A percentile compares a stretch with the other conserved stretches of the same genome.
Conservation (phyloP, 2,329 filamentous ascomycete genomes). For the Ceratocystis huliohia region DNA sequence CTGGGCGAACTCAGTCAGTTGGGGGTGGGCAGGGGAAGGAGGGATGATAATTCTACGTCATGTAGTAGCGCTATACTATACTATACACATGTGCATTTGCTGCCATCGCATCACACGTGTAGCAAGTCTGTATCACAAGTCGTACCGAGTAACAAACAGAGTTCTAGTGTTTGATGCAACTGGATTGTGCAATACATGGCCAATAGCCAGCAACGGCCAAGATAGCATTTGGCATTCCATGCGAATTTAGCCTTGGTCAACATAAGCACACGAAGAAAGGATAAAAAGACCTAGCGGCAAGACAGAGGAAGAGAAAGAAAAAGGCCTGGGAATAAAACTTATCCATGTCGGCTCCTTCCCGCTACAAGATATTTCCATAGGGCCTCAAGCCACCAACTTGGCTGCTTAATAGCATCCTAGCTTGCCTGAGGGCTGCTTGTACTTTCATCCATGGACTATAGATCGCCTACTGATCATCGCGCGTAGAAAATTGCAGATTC, state of each 20-base stretch:
- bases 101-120: not conserved
- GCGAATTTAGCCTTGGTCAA: too few relatives aligned
- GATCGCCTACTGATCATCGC: not conserved
- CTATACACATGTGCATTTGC: not conserved
- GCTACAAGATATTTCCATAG: not conserved
- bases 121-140: not conserved
- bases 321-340: slow-evolving; percentile 9
- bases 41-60: not conserved
- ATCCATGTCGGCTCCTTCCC: slow-evolving; percentile 4
- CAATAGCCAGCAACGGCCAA: too few relatives aligned
- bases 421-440: not conserved
- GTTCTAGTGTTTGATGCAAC: not conserved
- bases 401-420: not conserved
- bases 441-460: not conserved
- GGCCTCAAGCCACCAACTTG: not conserved
- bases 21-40: not conserved
- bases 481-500: not conserved
- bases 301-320: too few relatives aligned
- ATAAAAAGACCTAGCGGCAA: too few relatives aligned
- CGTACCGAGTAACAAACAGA: not conserved
- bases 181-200: not conserved
- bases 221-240: too few relatives aligned
- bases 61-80: not conserved
- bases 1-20: not conserved
- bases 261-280: too few relatives aligned